Percentiles rank a stretch among this genome's conserved stretches.
These are phyloP conservation scores for Candida dubliniensis DNA, from an alignment of 1,139 yeast species.

Conservation along the genomic window DNA sequence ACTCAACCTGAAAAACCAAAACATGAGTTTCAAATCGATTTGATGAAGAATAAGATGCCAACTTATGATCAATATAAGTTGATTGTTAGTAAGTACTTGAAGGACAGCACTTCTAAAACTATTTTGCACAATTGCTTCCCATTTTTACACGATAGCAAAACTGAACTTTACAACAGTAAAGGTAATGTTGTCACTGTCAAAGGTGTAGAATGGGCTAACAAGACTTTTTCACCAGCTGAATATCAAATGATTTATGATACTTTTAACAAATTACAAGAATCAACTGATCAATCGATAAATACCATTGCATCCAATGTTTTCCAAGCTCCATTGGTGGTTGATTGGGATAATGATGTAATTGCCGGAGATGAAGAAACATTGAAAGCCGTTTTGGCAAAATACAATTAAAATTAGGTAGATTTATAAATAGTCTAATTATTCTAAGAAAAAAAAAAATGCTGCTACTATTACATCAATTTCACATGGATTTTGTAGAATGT, in stretches of 20 bases:
- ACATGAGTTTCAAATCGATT: conserved; percentile 34
- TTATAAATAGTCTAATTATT: no score
- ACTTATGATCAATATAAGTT: conserved; percentile 43
- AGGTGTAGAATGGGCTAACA: conserved; percentile 30
- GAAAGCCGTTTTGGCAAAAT: conserved; percentile 31
- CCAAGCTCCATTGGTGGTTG: conserved; percentile 45
- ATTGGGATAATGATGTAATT: conserved; percentile 49
- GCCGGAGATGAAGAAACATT: conserved; percentile 43
- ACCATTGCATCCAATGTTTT: conserved; percentile 38
- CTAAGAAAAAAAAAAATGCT: neutral
- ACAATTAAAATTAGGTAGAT: conserved; percentile 12
- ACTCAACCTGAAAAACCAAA: conserved; percentile 19
- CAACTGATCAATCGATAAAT: conserved; percentile 20
- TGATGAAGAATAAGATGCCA: conserved; percentile 43
- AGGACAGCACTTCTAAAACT: conserved; percentile 26
- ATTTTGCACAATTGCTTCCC: conserved; percentile 39
- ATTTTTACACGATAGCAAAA: conserved; percentile 31
- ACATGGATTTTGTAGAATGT: neutral
- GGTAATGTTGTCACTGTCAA: conserved; percentile 25
- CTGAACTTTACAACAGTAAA: conserved; percentile 12
- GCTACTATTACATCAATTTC: neutral
- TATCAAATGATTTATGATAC: conserved; percentile 43
- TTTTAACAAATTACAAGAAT: conserved; percentile 30
- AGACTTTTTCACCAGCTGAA: conserved; percentile 40
- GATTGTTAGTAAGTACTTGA: conserved; percentile 30